Evolutionary conservation across 306 rosid genomes (phyloP), one percentile per base, ranked within the genome.

Genomic region (Quercus rubra): DNA sequence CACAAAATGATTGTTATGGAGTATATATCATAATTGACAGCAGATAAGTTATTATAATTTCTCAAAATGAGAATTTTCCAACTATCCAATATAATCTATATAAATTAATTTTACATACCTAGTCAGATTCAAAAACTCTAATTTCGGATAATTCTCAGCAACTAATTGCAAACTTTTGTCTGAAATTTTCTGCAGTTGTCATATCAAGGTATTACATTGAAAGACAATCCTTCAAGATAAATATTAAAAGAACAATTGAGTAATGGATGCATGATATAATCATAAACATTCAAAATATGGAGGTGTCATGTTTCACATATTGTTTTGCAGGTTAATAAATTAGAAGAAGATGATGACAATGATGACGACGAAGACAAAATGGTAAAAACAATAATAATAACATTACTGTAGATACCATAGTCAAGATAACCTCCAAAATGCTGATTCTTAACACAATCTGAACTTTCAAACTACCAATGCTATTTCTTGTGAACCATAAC

Each of bases 81-180:
- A 28, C 33, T 3, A 18, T 18, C 38, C 70, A 64, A 64, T 17
- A 85, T 41, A 76, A 75, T 70, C 67, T 70, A 57, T 56, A 61
- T 70, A 10, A 73, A 77, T 66, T 19, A 55, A 56, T 33, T 58
- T n/a, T 69, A 84, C 58, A 57, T 87, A 92, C 97, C 97, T 92
- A 28, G 96, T 91, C 78, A 91, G 81, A 82, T 92, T 89, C 79
- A 91, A 62, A 33, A 86, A 78, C 85, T 87, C 85, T 27, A 93
- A 76, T 62, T 85, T 86, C 14, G 88, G 86, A 79, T 90, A 93
- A 77, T 81, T 82, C 43, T 87, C 90, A 5, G 97, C 94, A 84
- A 93, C 78, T 68, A 83, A 82, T 83, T 82, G 80, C 86, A 85
- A 82, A 35, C 97, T 83, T 63, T 18, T 79, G 74, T 91, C 94